Conservation (phyloP, 2,329 filamentous ascomycete species). For the Arthrobotrys sphaeroides region DNA sequence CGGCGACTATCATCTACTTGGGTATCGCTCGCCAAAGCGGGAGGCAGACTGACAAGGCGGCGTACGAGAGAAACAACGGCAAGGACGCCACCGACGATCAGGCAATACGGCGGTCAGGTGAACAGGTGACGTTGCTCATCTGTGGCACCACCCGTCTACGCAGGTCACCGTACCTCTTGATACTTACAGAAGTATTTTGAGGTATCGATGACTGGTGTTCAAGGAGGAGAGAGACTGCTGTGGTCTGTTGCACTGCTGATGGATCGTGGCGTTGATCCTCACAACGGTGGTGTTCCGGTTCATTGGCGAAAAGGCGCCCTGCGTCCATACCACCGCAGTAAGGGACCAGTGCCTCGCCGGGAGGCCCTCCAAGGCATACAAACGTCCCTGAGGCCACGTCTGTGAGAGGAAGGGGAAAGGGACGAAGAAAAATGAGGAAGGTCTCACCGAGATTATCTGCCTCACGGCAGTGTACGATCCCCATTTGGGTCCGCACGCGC, state of each 20-base stretch:
- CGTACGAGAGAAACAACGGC: neutral
- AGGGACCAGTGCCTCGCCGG: neutral
- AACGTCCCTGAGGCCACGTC: neutral
- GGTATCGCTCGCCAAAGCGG: neutral
- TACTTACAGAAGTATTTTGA: neutral
- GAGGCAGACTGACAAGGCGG: neutral
- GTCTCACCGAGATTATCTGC: slow-evolving; percentile 5
- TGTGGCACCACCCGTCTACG: slow-evolving; percentile 26
- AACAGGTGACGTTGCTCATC: slow-evolving; percentile 23
- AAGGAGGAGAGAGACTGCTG: neutral
- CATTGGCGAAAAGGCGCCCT: neutral
- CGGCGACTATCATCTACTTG: slow-evolving; percentile 41
- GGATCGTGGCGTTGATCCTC: neutral
- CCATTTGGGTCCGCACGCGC: neutral
- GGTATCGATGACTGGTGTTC: neutral
- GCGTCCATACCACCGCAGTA: neutral
- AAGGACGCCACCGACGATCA: slow-evolving; percentile 21
- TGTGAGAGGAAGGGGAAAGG: neutral
- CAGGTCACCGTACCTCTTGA: neutral
- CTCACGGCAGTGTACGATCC: neutral
- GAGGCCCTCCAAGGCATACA: neutral
- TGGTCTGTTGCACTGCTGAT: neutral
- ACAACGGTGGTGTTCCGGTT: neutral
- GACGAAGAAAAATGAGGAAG: neutral
- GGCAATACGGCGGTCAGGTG: slow-evolving; percentile 21